A percentile compares a stretch with the other conserved stretches of the same genome.
Evolutionary conservation across 352 stramenopile genomes (phyloP).

Genomic region (Elongisporangium prolatum): DNA sequence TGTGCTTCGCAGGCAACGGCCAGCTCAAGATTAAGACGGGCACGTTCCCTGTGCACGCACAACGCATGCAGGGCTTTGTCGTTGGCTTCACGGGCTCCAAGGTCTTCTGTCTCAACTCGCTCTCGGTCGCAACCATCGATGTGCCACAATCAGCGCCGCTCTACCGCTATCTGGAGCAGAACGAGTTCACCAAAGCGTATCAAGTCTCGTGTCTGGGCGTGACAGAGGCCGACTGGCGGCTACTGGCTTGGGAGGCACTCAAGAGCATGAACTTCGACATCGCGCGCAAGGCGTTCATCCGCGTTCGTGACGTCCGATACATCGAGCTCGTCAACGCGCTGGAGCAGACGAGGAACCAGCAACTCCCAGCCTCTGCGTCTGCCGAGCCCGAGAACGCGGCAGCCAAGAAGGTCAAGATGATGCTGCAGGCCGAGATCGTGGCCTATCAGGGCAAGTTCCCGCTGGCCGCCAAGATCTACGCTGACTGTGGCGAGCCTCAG

Average conservation of each 20-base stretch:
- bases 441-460: conserved; percentile 90
- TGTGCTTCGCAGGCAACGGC: conserved; percentile 89
- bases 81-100: conserved; percentile 91
- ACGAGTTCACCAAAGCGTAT: conserved; percentile 88
- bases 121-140: conserved; percentile 87
- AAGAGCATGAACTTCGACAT: conserved; percentile 79
- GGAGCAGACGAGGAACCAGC: conserved; percentile 69
- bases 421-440: conserved; percentile 90
- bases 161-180: conserved; percentile 88
- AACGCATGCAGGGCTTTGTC: conserved; percentile 91
- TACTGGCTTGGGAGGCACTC: conserved; percentile 85
- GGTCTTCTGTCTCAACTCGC: conserved; percentile 88
- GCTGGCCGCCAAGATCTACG: conserved; percentile 87
- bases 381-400: conserved; percentile 24
- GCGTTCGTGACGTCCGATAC: conserved; percentile 88
- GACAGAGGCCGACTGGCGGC: conserved; percentile 89
- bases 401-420: conserved; percentile 45
- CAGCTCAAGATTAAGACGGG: conserved; percentile 91
- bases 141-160: conserved; percentile 87
- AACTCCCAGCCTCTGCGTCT: conserved; percentile 27
- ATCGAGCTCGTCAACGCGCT: conserved; percentile 89
- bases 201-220: conserved; percentile 91
- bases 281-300: conserved; percentile 85
- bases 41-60: conserved; percentile 82
- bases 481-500: conserved; percentile 72